Conservation (phyloP, 495 filamentous ascomycete species). For the Aspergillus wentii region DNA sequence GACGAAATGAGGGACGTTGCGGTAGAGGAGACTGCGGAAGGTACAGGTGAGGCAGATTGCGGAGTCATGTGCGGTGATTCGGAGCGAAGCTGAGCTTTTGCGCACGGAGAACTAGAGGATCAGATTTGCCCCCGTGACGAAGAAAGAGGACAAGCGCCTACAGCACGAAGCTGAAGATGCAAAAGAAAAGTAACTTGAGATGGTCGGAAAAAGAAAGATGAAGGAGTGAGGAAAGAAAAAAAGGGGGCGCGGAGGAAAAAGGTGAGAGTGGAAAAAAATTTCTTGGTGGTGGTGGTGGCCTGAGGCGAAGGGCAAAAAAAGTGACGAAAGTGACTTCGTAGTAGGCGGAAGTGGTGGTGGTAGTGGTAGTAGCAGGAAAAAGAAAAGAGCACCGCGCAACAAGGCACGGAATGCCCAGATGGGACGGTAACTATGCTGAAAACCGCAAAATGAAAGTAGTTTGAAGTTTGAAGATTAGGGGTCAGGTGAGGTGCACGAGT, state of each 20-base stretch:
- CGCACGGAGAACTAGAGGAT: conserved; percentile 11
- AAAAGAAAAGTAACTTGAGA: conserved; percentile 8
- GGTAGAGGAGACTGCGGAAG: conserved; percentile 42
- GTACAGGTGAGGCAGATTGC: conserved; percentile 37
- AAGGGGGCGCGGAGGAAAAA: conserved; percentile 3
- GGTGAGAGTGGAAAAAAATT: conserved; percentile 20
- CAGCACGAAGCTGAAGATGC: conserved; percentile 22
- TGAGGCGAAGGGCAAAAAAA: conserved; percentile 26
- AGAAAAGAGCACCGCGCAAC: conserved; percentile 12
- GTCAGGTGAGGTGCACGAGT: conserved; percentile 1
- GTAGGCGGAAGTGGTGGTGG: too few species aligned
- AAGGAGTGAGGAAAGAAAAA: conserved; percentile 3
- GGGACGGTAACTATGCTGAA: conserved; percentile 13
- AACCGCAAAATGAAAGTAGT: conserved; percentile 10
- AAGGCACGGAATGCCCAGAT: conserved; percentile 24
- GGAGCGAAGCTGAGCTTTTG: conserved; percentile 6
- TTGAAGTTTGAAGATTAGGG: conserved; percentile 2
- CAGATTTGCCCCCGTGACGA: conserved; percentile 10
- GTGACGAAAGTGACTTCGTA: conserved; percentile 31
- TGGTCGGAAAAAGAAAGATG: conserved; percentile 1
- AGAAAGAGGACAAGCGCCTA: conserved; percentile 9
- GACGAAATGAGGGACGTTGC: conserved; percentile 36
- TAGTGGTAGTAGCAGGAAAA: conserved; percentile 7
- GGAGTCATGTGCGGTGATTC: conserved; percentile 45
- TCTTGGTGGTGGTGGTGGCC: conserved; percentile 19